Conservation (phyloP, 345 rosid species). For the Gossypium australe region DNA sequence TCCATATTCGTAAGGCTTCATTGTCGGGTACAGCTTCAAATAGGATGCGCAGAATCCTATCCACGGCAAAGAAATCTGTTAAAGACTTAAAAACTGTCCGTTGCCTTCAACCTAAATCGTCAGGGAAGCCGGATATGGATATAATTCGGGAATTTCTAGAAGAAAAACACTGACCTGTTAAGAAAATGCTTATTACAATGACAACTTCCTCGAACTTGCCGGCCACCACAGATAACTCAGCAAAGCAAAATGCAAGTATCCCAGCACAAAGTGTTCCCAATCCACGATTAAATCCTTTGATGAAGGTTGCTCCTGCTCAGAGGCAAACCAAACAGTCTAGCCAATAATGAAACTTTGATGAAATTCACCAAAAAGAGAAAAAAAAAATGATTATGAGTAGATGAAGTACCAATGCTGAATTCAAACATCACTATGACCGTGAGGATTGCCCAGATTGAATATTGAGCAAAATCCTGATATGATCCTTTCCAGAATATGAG, state of each 20-base stretch:
- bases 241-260: slow-evolving; percentile 75
- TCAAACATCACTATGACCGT: slow-evolving; percentile 82
- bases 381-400: neutral
- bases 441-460: slow-evolving; percentile 86
- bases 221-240: slow-evolving; percentile 49
- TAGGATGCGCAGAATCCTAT: slow-evolving; percentile 65
- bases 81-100: neutral
- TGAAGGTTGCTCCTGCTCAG: slow-evolving; percentile 74
- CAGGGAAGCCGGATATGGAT: too few relatives aligned
- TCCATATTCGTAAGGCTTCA: slow-evolving; percentile 92
- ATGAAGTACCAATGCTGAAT: slow-evolving; percentile 65
- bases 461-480: slow-evolving; percentile 41
- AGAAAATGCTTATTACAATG: slow-evolving; percentile 64
- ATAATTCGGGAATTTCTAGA: too few relatives aligned
- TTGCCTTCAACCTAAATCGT: neutral
- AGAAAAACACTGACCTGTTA: slow-evolving; percentile 33
- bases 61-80: slow-evolving; percentile 11
- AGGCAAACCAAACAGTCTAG: neutral
- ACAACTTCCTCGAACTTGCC: slow-evolving; percentile 62
- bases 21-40: slow-evolving; percentile 64
- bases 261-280: slow-evolving; percentile 85
- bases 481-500: slow-evolving; percentile 62
- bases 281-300: slow-evolving; percentile 84
- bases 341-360: neutral
- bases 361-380: neutral